Conservation (phyloP, 192 early-diverging fungal genomes). For the Backusella tuberculispora region DNA sequence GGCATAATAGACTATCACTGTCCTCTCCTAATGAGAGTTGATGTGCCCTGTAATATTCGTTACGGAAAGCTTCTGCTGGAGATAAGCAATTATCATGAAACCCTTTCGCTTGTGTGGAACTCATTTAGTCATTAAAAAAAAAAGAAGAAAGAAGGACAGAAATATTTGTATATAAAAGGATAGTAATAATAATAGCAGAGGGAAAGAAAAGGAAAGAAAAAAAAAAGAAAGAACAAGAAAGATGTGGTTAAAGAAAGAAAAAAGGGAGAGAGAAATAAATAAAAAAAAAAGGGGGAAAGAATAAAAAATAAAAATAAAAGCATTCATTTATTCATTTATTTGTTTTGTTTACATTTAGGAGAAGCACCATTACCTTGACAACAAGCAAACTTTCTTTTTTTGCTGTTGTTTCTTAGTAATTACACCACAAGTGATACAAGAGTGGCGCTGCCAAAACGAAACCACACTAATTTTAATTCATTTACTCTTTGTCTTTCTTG, state of each 20-base stretch:
- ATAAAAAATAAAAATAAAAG: neutral
- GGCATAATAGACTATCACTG: slow-evolving; percentile 23
- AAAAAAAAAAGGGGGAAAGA: neutral
- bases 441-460: neutral
- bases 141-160: neutral
- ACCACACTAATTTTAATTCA: neutral
- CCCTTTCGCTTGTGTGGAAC: slow-evolving; percentile 4
- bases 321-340: neutral
- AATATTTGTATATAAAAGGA: neutral
- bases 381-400: neutral
- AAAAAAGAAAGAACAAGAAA: neutral
- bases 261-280: neutral
- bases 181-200: neutral
- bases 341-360: neutral
- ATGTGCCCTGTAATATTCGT: slow-evolving; percentile 39
- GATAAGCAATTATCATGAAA: slow-evolving; percentile 12
- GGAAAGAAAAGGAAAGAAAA: slow-evolving; percentile 2
- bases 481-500: neutral
- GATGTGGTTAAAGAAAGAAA: slow-evolving; percentile 3
- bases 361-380: neutral
- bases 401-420: neutral
- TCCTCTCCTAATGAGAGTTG: slow-evolving; percentile 1
- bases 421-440: neutral
- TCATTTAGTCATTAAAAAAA: slow-evolving; percentile 2
- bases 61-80: slow-evolving; percentile 37